These are phyloP conservation scores for Solanum chacoense DNA, from an alignment of 305 asterid species.

Conservation along the genomic window DNA sequence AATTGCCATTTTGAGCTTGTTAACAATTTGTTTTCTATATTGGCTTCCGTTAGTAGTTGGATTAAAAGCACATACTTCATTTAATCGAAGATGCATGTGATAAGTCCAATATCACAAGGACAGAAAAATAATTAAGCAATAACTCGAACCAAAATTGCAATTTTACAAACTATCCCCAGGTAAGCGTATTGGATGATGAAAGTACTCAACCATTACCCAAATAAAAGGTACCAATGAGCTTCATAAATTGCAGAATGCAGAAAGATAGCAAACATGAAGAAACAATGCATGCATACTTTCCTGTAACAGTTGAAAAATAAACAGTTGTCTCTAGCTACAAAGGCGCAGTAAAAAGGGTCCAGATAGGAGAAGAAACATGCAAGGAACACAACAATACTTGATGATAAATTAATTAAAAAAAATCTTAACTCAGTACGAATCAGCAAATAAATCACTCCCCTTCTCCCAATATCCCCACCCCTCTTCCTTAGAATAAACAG, in stretches of 20 bases:
- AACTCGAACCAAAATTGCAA: not conserved
- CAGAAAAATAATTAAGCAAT: not conserved
- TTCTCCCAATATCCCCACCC: not conserved
- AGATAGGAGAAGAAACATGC: not conserved
- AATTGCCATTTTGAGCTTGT: not conserved
- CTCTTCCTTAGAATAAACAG: not conserved
- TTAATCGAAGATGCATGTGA: not conserved
- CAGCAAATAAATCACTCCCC: not conserved
- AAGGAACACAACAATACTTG: not conserved
- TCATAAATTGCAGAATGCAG: not conserved
- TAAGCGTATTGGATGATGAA: not conserved
- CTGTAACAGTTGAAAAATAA: not conserved
- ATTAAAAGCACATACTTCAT: not conserved
- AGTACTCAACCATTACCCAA: not conserved
- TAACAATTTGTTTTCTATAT: not conserved
- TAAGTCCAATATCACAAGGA: not conserved
- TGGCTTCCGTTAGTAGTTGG: not conserved
- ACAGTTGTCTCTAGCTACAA: not conserved
- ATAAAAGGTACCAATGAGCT: not conserved
- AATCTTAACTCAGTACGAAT: not conserved
- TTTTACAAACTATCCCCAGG: not conserved
- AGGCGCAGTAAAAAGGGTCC: not conserved
- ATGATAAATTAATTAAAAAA: not conserved
- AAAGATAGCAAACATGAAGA: not conserved
- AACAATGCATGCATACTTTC: not conserved